Base-by-base conservation (phyloP, 2,329 filamentous ascomycete species). In the Diaporthe sp. region DNA sequence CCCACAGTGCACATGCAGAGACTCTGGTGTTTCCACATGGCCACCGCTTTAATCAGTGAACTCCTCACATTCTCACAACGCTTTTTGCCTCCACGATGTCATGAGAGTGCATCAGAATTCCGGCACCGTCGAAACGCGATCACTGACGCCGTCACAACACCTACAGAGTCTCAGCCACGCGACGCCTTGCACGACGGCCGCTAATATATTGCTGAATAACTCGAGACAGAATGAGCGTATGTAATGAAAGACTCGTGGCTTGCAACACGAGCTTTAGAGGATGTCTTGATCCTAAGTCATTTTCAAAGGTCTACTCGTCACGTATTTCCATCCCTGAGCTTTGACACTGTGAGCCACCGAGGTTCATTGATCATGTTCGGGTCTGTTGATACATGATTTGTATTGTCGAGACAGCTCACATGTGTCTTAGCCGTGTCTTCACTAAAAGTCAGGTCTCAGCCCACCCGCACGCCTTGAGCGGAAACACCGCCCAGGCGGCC, bases 91-190 rank as follows among this genome's bases (percentile, higher is more conserved):
- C 47, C n/a, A 68, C 33, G n/a, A 54, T 54, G 47, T 45, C n/a
- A 38, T 25, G 33, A 17, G 28, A 15, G 30, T 12, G 15, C 45
- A 52, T 67, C 61, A 45, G 30, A 7, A 67, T 52, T 28, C 58
- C 25, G n/a, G 28, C 17, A 30, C 38, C 2, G 7, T 25, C 45
- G 12, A 38, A 64, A 42, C 22, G 15, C n/a, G 38, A 52, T 52
- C 22, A 28, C 4, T 33, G 30, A 52, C 30, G 22, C 45, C n/a
- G 8, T 50, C 42, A 38, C 28, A n/a, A n/a, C 12, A 28, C 25
- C 47, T 28, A 28, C 45, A 12, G 50, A 19, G 64, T 68, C 47
- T 68, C 47, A 68, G 64, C 64, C 64, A 68, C 47, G n/a, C n/a
- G 45, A 40, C 45, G 47, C 64, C n/a, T n/a, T n/a, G n/a, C 64